A percentile compares a stretch with the other conserved stretches of the same genome.
Conservation (phyloP, 169 alveolate genomes). For the Eimeria falciformis region DNA sequence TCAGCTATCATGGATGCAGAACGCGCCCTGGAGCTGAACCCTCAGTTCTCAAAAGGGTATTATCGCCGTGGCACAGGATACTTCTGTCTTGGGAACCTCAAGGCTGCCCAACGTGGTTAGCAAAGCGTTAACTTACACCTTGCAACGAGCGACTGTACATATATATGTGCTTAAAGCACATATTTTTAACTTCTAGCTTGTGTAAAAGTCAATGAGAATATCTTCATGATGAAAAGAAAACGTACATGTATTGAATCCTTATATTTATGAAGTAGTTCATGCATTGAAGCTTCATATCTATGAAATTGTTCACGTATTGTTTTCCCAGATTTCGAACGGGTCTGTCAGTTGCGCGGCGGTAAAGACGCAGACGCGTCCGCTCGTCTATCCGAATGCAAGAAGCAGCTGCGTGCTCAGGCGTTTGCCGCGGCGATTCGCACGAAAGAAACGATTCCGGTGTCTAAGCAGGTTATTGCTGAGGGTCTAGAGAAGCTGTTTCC, state of each 20-base stretch:
- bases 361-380: conserved; percentile 87
- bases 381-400: conserved; percentile 85
- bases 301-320: neutral
- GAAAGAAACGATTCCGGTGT: conserved; percentile 77
- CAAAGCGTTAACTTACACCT: neutral
- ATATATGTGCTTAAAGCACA: neutral
- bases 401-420: conserved; percentile 85
- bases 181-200: neutral
- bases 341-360: conserved; percentile 52
- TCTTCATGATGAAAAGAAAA: neutral
- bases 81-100: conserved; percentile 92
- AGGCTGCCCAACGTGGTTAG: conserved; percentile 95
- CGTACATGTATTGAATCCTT: neutral
- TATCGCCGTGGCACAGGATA: conserved; percentile 98
- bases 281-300: neutral
- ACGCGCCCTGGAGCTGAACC: conserved; percentile 93
- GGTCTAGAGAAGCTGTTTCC: conserved; percentile 72
- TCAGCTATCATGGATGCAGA: conserved; percentile 97
- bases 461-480: conserved; percentile 64
- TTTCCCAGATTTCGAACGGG: conserved; percentile 66
- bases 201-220: neutral
- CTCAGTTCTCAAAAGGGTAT: conserved; percentile 96
- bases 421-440: conserved; percentile 89
- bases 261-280: neutral
- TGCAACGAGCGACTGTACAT: neutral